Conservation (phyloP, 176 grass and related monocot species). For the Elymus sibiricus region DNA sequence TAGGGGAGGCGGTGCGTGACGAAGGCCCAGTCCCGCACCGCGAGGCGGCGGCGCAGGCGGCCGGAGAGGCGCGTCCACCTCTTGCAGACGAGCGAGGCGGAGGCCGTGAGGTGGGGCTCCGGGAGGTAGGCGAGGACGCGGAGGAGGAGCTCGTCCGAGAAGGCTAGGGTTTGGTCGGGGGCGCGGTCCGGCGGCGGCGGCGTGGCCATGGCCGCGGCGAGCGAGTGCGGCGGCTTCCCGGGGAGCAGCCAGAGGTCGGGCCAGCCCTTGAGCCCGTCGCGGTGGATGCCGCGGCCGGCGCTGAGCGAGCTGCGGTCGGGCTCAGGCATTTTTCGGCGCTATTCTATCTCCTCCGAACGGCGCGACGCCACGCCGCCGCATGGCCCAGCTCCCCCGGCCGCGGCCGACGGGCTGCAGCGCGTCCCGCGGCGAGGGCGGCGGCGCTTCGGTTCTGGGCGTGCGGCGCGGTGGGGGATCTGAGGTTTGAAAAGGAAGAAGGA, state of each 20-base stretch:
- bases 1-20: conserved; percentile 54
- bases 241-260: conserved; percentile 33
- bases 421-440: neutral
- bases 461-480: conserved; percentile 19
- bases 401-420: neutral
- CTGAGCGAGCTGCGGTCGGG: conserved; percentile 14
- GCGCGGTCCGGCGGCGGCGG: neutral
- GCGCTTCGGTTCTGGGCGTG: neutral
- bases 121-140: conserved; percentile 57
- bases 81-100: conserved; percentile 79
- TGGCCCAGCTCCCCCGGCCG: neutral
- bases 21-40: conserved; percentile 75
- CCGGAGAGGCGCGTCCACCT: conserved; percentile 77
- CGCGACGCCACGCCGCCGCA: neutral
- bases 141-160: conserved; percentile 60
- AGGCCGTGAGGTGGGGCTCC: conserved; percentile 38
- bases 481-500: neutral
- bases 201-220: conserved; percentile 5
- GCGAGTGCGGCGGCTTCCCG: conserved; percentile 34
- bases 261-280: conserved; percentile 32
- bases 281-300: conserved; percentile 3
- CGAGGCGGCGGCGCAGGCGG: conserved; percentile 65
- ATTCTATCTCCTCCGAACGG: neutral
- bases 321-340: conserved; percentile 43
- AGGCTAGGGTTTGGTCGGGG: conserved; percentile 47